Evolutionary conservation across 2,329 filamentous ascomycete species (phyloP).

Genomic region (Pleoardoris graminearum): DNA sequence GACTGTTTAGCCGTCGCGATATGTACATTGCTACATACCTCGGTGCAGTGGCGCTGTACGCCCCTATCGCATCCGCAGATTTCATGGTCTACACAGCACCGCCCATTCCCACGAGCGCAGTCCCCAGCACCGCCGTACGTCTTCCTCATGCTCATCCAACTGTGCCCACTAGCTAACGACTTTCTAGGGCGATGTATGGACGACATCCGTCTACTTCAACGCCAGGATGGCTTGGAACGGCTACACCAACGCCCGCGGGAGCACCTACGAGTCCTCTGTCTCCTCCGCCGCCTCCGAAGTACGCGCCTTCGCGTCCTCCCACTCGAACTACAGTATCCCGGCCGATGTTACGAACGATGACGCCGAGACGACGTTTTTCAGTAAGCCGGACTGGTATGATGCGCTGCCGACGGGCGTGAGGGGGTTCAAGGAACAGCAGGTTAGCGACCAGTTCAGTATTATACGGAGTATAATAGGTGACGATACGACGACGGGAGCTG

Average conservation of each 20-base stretch:
- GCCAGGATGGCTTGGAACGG: conserved; percentile 26
- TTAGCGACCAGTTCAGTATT: conserved; percentile 35
- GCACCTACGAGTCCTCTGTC: conserved; percentile 29
- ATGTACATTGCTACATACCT: conserved; percentile 8
- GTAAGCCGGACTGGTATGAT: conserved; percentile 33
- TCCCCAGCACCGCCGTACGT: conserved; percentile 24
- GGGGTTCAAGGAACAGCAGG: conserved; percentile 38
- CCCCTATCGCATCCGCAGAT: conserved; percentile 26
- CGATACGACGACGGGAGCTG: conserved; percentile 6
- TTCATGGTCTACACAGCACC: conserved; percentile 39
- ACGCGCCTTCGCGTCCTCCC: conserved; percentile 25
- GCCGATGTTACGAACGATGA: conserved; percentile 28
- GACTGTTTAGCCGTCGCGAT: not conserved
- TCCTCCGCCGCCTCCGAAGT: conserved; percentile 34
- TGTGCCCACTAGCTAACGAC: not conserved
- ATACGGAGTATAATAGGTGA: conserved; percentile 27
- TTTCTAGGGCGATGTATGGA: conserved; percentile 30
- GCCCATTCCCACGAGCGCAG: conserved; percentile 32
- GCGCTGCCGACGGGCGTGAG: conserved; percentile 32
- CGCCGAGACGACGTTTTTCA: conserved; percentile 27
- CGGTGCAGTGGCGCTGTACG: conserved; percentile 7
- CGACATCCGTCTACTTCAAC: conserved; percentile 33
- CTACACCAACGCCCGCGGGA: conserved; percentile 27
- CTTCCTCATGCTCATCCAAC: not conserved
- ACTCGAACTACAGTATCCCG: conserved; percentile 32